Base-by-base conservation (phyloP, 2,329 filamentous ascomycete genomes). In the Cucurbitaria berberidis region DNA sequence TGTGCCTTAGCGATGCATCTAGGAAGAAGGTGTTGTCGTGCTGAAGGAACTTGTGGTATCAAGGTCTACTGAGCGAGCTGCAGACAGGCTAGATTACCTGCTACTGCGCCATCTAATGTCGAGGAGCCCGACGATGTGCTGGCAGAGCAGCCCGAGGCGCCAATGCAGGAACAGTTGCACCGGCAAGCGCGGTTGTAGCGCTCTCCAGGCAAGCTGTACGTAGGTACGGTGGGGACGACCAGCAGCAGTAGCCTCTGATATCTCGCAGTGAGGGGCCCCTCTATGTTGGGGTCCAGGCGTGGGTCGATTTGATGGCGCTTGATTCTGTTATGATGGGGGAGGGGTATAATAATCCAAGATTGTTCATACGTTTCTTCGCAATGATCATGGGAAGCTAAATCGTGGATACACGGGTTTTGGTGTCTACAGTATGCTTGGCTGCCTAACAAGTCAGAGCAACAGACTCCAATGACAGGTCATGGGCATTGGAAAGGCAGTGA, bases 111-210 rank as follows among this genome's bases (percentile, higher is more conserved):
- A 24, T 16, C 16, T 27, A 16, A 29, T 27, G 15, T 27, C 4
- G 24, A 42, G 3, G 29, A 42, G n/a, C 24, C 24, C 29, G 24
- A 42, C 22, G 16, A 29, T 42, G 24, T 29, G 40, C 24, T 30
- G 40, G 26, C 15, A 29, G 22, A 16, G 40, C 16, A 38, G 16
- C 35, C 35, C 2, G 2, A 11, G 35, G 16, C 18, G 44, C 44
- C 35, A 46, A 49, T 39, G 47, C 47, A 55, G 48, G 40, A 57
- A 45, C 34, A 24, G 30, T 40, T 42, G 38, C 36, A 44, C 21
- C 32, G 45, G 47, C 40, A 56, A 38, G 30, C 13, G 21, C 43
- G n/a, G 30, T 11, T 36, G 19, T 22, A 36, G 43, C 29, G 30
- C 38, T 18, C 10, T 36, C 43, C 15, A 32, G 5, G 19, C 15